Conservation (phyloP, 176 grass and related monocot species). For the Lolium multiflorum region DNA sequence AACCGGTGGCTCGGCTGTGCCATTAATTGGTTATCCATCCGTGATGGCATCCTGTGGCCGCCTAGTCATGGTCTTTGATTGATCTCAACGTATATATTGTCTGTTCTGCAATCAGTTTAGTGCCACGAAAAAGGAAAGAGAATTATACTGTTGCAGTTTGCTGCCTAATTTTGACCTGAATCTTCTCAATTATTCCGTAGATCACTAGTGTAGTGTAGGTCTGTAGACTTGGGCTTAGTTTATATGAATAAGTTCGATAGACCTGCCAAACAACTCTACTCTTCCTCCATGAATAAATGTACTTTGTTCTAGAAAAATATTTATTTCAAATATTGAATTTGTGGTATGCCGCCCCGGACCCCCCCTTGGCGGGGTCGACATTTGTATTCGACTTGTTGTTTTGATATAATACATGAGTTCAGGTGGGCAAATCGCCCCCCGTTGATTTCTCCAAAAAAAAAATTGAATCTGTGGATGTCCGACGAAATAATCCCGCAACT, state of each 20-base stretch:
- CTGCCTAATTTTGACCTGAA: slow-evolving; percentile 5
- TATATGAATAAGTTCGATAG: neutral
- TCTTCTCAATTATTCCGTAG: neutral
- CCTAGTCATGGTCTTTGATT: neutral
- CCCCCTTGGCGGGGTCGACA: too few relatives aligned
- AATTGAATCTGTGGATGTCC: too few relatives aligned
- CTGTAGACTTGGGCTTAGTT: neutral
- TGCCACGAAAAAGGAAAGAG: neutral
- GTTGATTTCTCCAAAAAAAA: too few relatives aligned
- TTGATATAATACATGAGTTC: too few relatives aligned
- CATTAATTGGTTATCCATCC: neutral
- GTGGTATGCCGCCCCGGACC: too few relatives aligned
- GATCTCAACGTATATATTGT: neutral
- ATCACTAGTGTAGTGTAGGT: neutral
- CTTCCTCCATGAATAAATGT: too few relatives aligned
- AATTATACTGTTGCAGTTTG: neutral
- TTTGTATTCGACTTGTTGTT: too few relatives aligned
- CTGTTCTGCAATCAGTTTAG: neutral
- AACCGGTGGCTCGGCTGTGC: neutral
- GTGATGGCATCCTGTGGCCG: neutral
- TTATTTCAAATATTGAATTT: too few relatives aligned
- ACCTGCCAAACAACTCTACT: neutral
- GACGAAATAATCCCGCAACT: too few relatives aligned
- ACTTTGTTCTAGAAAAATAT: too few relatives aligned
- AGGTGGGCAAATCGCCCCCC: too few relatives aligned